These are phyloP conservation scores for Vicia faba DNA, from an alignment of 306 rosid species.

Conservation along the genomic window DNA sequence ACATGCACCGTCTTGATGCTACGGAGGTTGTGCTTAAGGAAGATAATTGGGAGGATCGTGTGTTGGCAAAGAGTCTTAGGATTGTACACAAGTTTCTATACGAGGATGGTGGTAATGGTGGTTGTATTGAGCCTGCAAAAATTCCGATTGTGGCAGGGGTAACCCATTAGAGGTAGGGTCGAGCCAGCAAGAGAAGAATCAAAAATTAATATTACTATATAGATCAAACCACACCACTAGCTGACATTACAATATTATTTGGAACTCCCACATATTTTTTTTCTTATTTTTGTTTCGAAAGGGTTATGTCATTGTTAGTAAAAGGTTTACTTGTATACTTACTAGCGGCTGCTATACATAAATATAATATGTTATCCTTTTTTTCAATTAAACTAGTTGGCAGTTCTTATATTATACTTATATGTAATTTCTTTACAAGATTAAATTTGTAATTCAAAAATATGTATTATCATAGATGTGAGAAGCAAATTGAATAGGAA, in stretches of 20 bases:
- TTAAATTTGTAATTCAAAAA: too few relatives aligned
- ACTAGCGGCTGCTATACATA: slow-evolving; percentile 11
- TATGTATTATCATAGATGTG: not conserved
- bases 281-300: not conserved
- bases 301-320: slow-evolving; percentile 12
- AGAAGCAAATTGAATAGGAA: not conserved
- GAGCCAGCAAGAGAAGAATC: slow-evolving; percentile 12
- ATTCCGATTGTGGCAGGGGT: slow-evolving; percentile 26
- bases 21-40: slow-evolving; percentile 31
- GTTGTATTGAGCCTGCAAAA: not conserved
- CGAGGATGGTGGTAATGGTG: slow-evolving; percentile 1
- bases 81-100: slow-evolving; percentile 42
- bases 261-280: slow-evolving; percentile 14
- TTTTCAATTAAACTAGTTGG: not conserved
- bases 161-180: slow-evolving; percentile 32
- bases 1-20: slow-evolving; percentile 48
- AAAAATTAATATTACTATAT: not conserved
- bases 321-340: slow-evolving; percentile 7
- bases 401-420: not conserved
- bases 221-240: slow-evolving; percentile 9
- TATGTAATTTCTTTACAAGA: too few relatives aligned
- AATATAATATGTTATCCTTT: not conserved
- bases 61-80: slow-evolving; percentile 16
- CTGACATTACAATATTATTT: slow-evolving; percentile 29
- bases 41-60: slow-evolving; percentile 45